Base-by-base conservation (phyloP, 305 asterid genomes). In the Solanum hybrid region DNA sequence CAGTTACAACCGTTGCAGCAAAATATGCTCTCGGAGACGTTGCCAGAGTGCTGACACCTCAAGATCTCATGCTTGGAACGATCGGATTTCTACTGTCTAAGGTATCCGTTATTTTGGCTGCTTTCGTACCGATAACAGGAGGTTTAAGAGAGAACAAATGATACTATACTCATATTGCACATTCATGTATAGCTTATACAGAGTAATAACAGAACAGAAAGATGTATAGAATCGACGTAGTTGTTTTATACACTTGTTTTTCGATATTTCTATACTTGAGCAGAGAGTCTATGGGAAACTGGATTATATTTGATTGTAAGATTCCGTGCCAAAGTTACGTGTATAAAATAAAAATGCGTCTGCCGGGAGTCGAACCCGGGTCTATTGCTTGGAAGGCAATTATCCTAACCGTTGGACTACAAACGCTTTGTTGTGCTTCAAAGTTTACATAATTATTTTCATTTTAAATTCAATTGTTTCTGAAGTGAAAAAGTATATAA, bases 321-420 rank as follows among this genome's bases (percentile, higher is more conserved):
- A 57, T 18, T 57, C 67, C n/a, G n/a, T 51, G 67, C 24, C 67
- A 57, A 6, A 57, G 9, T 57, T 57, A 57, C 24, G 2, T 61
- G 11, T 61, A 61, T 0, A 61, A 61, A 64, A 76, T 1, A 35
- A 3, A 37, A 37, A 22, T 94, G 95, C 94, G 95, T 92, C 31
- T 93, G 94, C 95, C 97, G 94, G 94, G 96, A 95, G 97, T 94
- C 95, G 94, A 94, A 94, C 94, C 96, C 95, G 95, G 95, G 94
- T 94, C 96, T 91, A 94, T 95, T 93, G 97, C 95, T 93, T 95
- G 95, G 96, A 97, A 97, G 96, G 98, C 98, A 96, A 96, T 96
- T 96, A 97, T 96, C 98, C 98, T 93, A 93, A 95, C 98, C 98
- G 99, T 97, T 96, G 98, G 98, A 97, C 99, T 97, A 96, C 98